Base-by-base conservation (phyloP, 2,329 filamentous ascomycete species). In the Monilinia vaccinii-corymbosi region DNA sequence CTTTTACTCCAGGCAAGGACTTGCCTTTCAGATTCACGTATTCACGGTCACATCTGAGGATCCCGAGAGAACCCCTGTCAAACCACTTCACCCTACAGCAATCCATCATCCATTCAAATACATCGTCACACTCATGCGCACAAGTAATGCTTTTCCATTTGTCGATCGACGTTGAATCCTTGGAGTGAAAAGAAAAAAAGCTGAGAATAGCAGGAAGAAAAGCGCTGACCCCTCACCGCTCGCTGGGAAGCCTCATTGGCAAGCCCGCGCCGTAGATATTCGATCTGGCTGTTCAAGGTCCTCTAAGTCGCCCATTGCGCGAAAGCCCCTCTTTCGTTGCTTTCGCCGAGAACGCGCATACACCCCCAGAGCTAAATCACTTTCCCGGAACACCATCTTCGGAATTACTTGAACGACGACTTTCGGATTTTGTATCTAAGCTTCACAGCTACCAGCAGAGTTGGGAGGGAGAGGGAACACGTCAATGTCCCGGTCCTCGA, bases 401-500 rank as follows among this genome's bases (percentile, higher is more conserved):
- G 58, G 68, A 69, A 58, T 50, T 65, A n/a, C 66, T 71, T 44
- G 69, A 70, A 55, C 62, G 63, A 56, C 65, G 66, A 48, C 66
- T 71, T 51, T 62, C 69, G 60, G 66, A 70, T 61, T 71, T 72
- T 65, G 69, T 71, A 14, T 60, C 60, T 56, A 71, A 71, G 68
- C 69, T 71, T 65, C 68, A 69, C 47, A 67, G 69, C 65, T 71
- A 69, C 61, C 70, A 71, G 65, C 65, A 71, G 66, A 70, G 66
- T 67, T 70, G 69, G 70, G 68, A 72, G 64, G 69, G 63, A 55
- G 71, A 68, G 67, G 69, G 66, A 61, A 67, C 70, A 69, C 68
- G 77, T 83, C 82, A 78, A 85, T 85, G 82, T 80, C 74, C 77
- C 73, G 77, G 76, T 76, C 75, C 74, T 75, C 74, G 73, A 73